These are phyloP conservation scores for Trametes cubensis DNA, from an alignment of 768 basidiomycete genomes.

Conservation along the genomic window DNA sequence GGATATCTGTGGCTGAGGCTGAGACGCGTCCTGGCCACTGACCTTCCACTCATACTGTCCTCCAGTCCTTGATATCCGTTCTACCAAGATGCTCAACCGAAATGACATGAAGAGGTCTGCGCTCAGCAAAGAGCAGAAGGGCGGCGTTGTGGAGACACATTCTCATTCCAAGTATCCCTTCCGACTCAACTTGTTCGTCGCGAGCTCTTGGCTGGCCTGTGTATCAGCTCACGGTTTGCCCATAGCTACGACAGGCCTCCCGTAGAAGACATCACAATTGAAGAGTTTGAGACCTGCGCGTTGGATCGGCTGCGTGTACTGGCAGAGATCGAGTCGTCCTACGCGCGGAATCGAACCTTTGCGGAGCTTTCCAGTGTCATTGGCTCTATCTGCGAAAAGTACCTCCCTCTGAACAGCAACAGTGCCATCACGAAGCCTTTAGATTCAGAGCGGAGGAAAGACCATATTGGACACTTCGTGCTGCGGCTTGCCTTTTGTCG, in stretches of 20 bases:
- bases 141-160: conserved; percentile 31
- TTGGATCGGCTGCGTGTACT: conserved; percentile 85
- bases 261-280: conserved; percentile 84
- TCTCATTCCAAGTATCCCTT: conserved; percentile 54
- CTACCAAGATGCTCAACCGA: not conserved
- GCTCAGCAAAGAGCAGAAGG: not conserved
- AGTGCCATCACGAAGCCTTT: conserved; percentile 50
- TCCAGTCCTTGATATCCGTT: not conserved
- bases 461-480: conserved; percentile 93
- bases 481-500: conserved; percentile 93
- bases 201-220: conserved; percentile 13
- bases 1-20: conserved; percentile 7
- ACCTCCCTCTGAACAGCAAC: conserved; percentile 67
- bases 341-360: conserved; percentile 79
- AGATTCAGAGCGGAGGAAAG: conserved; percentile 72
- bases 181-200: conserved; percentile 76
- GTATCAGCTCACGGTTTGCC: conserved; percentile 9
- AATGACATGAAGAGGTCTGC: not conserved
- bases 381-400: conserved; percentile 64
- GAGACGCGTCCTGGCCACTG: conserved; percentile 16
- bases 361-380: conserved; percentile 75
- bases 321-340: conserved; percentile 89
- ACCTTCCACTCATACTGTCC: not conserved
- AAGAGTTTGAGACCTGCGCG: conserved; percentile 93
- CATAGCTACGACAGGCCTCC: conserved; percentile 86